Evolutionary conservation across 805 yeast genomes (phyloP), one percentile per base, ranked within the genome.

Genomic region (Nakazawaea pomicola): DNA sequence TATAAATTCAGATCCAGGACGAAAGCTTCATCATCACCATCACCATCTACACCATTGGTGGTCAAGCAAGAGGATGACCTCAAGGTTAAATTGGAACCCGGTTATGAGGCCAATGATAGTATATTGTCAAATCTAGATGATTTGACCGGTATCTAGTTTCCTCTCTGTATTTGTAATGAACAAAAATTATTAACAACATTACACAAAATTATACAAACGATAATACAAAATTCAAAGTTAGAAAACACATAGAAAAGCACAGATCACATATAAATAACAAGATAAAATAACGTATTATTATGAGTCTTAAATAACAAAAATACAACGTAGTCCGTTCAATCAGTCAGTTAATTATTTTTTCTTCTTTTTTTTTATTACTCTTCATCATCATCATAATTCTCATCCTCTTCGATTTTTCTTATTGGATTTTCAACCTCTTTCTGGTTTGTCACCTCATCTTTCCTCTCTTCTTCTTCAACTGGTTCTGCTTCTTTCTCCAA

Each of bases 401-500:
- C 67, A 46, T 62, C 67, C 46, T 62, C 67, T 24, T 62, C 64
- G 16, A 62, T 51, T 29, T 53, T 49, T 36, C 67, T 54, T n/a
- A 60, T 54, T 10, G 59, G 60, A 29, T 54, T 55, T 38, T 58
- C 61, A 19, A 30, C 48, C 6, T 30, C 38, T 23, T 16, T 29
- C 16, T 32, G 28, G 7, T 15, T 20, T 30, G 24, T 34, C 24
- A 24, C 16, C 14, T 35, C 31, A 11, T 36, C 41, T 24, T 21
- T 40, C 35, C 45, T 20, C 33, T 56, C 60, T 18, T 50, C 59
- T 8, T 48, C 54, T 29, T 58, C 40, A 18, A 17, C 34, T 3
- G 23, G 21, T 19, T 41, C 43, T 16, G 38, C 29, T 31, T 57
- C 65, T 36, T 47, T 50, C 32, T 59, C 65, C 27, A 41, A 25